These are phyloP conservation scores for Russula olivacea DNA, from an alignment of 768 basidiomycete genomes.

Conservation along the genomic window DNA sequence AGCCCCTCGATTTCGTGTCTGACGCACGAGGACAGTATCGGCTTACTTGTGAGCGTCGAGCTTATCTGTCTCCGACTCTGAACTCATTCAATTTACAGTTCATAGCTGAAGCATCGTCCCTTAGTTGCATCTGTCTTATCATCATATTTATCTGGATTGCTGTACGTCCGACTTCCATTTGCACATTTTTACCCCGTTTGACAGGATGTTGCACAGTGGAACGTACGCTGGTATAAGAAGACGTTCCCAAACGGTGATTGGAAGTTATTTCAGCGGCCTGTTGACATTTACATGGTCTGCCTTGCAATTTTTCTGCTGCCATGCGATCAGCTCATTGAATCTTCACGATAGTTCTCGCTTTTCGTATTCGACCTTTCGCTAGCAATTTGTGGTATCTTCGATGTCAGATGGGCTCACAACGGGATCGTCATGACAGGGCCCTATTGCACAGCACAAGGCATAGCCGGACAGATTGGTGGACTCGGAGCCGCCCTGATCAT, in stretches of 20 bases:
- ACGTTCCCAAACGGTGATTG: background rate
- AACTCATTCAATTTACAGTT: constrained; percentile 27
- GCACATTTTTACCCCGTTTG: background rate
- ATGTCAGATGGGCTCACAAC: constrained; percentile 35
- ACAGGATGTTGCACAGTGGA: constrained; percentile 11
- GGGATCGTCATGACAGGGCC: constrained; percentile 33
- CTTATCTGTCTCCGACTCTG: background rate
- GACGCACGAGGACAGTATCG: constrained; percentile 35
- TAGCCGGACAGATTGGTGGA: constrained; percentile 40
- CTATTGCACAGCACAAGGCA: constrained; percentile 38
- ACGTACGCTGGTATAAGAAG: constrained; percentile 9
- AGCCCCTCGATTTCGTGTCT: constrained; percentile 27
- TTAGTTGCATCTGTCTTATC: background rate
- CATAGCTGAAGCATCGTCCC: constrained; percentile 32
- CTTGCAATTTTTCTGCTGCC: background rate
- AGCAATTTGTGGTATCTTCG: constrained; percentile 36
- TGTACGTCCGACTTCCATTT: constrained; percentile 4
- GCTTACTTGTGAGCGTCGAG: constrained; percentile 32
- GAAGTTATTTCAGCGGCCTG: constrained; percentile 33
- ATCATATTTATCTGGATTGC: background rate
- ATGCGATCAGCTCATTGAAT: constrained; percentile 8
- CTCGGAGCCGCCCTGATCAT: constrained; percentile 39
- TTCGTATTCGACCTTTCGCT: constrained; percentile 35
- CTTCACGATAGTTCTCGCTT: constrained; percentile 27
- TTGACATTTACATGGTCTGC: constrained; percentile 40